These are phyloP conservation scores for Colletotrichum shisoi DNA, from an alignment of 2,329 filamentous ascomycete genomes.

Conservation along the genomic window DNA sequence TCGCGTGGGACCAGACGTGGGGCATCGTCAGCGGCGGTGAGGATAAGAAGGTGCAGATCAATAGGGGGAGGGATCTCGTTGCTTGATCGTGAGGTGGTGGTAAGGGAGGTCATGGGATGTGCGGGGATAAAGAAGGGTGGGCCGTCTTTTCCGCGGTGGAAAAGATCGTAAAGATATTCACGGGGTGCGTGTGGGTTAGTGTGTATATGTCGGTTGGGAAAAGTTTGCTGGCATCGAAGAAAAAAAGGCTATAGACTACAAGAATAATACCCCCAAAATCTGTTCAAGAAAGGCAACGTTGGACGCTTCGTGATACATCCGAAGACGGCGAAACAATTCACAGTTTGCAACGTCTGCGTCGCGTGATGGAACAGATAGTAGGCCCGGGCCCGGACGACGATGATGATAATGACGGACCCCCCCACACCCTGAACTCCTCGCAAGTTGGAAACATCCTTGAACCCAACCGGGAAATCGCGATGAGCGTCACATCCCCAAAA, in stretches of 20 bases:
- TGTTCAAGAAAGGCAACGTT: background rate
- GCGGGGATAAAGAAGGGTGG: background rate
- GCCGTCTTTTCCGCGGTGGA: background rate
- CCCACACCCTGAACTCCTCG: slow-evolving; percentile 24
- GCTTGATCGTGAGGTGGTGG: slow-evolving; percentile 45
- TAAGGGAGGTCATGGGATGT: background rate
- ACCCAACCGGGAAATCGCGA: background rate
- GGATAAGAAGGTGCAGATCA: slow-evolving; percentile 94
- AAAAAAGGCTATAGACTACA: slow-evolving; percentile 35
- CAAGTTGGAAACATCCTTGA: background rate
- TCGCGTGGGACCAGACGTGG: slow-evolving; percentile 83
- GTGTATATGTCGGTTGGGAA: slow-evolving; percentile 34
- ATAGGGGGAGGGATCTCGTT: slow-evolving; percentile 68
- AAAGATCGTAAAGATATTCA: slow-evolving; percentile 1
- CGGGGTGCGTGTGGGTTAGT: slow-evolving; percentile 4
- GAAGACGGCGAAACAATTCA: background rate
- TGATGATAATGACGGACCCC: background rate
- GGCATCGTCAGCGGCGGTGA: slow-evolving; percentile 92
- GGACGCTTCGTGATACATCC: background rate
- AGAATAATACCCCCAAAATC: slow-evolving; percentile 37
- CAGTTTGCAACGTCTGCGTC: background rate
- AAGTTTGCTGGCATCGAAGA: slow-evolving; percentile 34
- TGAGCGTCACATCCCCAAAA: background rate
- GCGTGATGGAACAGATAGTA: background rate
- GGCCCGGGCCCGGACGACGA: background rate